Base-by-base conservation (phyloP, 1,139 yeast species). In the Scheffersomyces segobiensis region DNA sequence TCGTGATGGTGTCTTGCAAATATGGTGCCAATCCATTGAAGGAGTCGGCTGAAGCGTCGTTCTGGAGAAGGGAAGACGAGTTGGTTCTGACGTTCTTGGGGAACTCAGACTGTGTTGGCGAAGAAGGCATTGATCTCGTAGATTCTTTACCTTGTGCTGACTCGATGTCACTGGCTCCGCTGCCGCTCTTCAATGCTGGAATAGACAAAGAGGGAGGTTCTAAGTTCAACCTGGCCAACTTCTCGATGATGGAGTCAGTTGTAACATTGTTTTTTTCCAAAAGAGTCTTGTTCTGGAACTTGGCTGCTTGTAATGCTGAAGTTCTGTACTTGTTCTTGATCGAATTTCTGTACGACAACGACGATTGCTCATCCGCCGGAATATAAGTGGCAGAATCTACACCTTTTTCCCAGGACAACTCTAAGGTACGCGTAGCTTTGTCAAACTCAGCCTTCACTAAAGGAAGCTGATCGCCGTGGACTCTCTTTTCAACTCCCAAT, bases 391-490 rank as follows among this genome's bases (percentile, higher is more conserved):
- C 98, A 26, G 97, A 85, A 71, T 93, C 98, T 56, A 91, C 85
- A 18, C 96, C 96, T 60, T 86, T 86, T 72, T 92, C 97, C 99
- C 99, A 95, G 71, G 84, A 93, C 55, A 95, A 79, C 71, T 93
- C 98, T 67, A 95, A 80, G 5, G 87, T 76, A 55, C 93, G 82
- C 47, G 84, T 80, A 32, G 72, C 71, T 68, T 88, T 89, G 70
- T 91, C 96, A 72, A 90, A 95, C 71, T 95, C 98, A 4, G 98
- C 98, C 73, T 93, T 93, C 26, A 86, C 87, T 62, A 95, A 79
- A 18, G 99, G 99, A 58, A 95, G 80, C 73, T 95, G 99, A 75
- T 95, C 99, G 51, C 98, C 98, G 68, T 95, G 99, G 32, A 95
- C 98, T 68, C 99, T 86, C 76, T 95, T 95, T 72, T 95, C 99